These are phyloP conservation scores for Arachis hypogaea DNA, from an alignment of 306 rosid genomes.

Conservation along the genomic window DNA sequence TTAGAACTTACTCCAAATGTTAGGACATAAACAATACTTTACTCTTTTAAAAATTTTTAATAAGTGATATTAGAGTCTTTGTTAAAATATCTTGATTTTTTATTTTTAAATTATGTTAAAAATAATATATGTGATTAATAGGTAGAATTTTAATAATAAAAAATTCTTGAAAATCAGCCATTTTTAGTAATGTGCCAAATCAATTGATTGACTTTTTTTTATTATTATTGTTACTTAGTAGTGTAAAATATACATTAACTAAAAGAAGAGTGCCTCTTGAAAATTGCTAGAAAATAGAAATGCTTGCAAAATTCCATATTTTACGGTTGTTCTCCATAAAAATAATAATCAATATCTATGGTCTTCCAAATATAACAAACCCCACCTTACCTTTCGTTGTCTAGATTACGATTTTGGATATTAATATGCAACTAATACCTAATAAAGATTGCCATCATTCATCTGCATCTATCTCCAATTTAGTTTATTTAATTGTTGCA, in stretches of 20 bases:
- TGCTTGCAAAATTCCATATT: conserved; percentile 30
- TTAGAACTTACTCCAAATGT: too few species aligned
- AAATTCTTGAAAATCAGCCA: too few species aligned
- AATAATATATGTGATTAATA: not conserved
- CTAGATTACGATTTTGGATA: conserved; percentile 34
- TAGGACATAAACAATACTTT: too few species aligned
- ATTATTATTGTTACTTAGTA: conserved; percentile 14
- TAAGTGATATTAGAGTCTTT: too few species aligned
- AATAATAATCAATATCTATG: conserved; percentile 4
- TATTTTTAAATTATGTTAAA: not conserved
- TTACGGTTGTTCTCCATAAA: conserved; percentile 63
- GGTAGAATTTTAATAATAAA: conserved; percentile 5
- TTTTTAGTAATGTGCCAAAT: not conserved
- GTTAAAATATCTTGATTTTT: too few species aligned
- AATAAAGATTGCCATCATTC: conserved; percentile 47
- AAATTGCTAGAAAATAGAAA: conserved; percentile 22
- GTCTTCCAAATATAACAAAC: conserved; percentile 41
- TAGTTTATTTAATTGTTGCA: conserved; percentile 16
- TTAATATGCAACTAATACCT: conserved; percentile 46
- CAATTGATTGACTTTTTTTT: not conserved
- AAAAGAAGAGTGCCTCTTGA: conserved; percentile 37
- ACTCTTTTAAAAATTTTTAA: too few species aligned
- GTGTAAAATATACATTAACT: not conserved
- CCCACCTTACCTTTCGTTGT: conserved; percentile 33
- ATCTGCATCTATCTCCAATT: conserved; percentile 15